These are phyloP conservation scores for Hypoxylon crocopeplum DNA, from an alignment of 495 filamentous ascomycete genomes.

Conservation along the genomic window DNA sequence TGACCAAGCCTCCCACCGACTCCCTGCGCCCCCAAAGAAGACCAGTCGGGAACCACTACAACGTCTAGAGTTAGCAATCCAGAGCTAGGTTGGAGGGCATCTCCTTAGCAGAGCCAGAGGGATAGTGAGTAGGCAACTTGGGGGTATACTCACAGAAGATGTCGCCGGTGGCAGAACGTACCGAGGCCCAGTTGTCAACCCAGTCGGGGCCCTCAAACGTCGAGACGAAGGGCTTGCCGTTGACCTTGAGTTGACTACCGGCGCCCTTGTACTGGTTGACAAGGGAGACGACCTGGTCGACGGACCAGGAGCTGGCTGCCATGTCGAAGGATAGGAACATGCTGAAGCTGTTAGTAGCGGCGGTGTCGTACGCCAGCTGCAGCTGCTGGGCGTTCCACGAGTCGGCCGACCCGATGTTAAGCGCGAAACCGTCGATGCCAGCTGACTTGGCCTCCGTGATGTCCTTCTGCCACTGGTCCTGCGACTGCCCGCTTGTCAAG, in stretches of 20 bases:
- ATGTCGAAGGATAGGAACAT: slow-evolving; percentile 75
- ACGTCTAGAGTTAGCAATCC: slow-evolving; percentile 4
- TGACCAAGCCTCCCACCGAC: slow-evolving; percentile 51
- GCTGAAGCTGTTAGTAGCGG: slow-evolving; percentile 61
- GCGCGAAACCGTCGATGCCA: slow-evolving; percentile 74
- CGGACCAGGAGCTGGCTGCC: slow-evolving; percentile 61
- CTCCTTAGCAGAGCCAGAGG: not conserved
- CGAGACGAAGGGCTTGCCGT: slow-evolving; percentile 67
- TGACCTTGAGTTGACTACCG: slow-evolving; percentile 61
- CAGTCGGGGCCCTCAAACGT: slow-evolving; percentile 73
- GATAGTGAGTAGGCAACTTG: not conserved
- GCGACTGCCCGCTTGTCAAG: slow-evolving; percentile 49
- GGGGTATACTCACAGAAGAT: slow-evolving; percentile 50
- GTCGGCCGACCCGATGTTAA: slow-evolving; percentile 68
- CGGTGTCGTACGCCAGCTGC: slow-evolving; percentile 61
- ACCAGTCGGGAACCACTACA: slow-evolving; percentile 66
- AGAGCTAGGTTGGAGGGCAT: not conserved
- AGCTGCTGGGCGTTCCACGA: slow-evolving; percentile 58
- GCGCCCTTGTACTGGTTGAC: slow-evolving; percentile 63
- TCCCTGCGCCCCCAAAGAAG: slow-evolving; percentile 61
- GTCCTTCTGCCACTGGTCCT: slow-evolving; percentile 64
- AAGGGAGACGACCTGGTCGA: slow-evolving; percentile 59
- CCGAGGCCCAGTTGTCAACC: slow-evolving; percentile 62
- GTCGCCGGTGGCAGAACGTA: slow-evolving; percentile 57
- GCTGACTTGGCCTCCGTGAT: slow-evolving; percentile 65